Conservation (phyloP, 2,329 filamentous ascomycete genomes). For the Trichoderma koningii region DNA sequence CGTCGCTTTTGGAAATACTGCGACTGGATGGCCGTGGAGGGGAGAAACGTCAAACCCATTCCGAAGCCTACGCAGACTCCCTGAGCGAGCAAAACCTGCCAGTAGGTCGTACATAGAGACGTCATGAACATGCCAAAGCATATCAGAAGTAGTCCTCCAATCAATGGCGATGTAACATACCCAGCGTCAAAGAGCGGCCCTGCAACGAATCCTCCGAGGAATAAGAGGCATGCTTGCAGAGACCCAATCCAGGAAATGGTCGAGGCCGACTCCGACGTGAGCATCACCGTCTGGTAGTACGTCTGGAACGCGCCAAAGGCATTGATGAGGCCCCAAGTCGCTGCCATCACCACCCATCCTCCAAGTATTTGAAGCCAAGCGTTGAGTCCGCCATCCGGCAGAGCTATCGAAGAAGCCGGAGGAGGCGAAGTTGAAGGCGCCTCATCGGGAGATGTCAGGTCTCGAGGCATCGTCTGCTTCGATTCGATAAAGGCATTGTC, state of each 20-base stretch:
- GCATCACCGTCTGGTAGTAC: slow-evolving; percentile 49
- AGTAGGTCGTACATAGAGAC: neutral
- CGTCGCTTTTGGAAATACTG: slow-evolving; percentile 39
- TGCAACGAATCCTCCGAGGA: slow-evolving; percentile 36
- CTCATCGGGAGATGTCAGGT: neutral
- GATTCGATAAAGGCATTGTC: neutral
- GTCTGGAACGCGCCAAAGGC: slow-evolving; percentile 58
- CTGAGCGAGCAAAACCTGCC: slow-evolving; percentile 6
- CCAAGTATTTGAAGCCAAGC: slow-evolving; percentile 7
- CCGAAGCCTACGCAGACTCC: slow-evolving; percentile 6
- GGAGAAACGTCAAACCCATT: slow-evolving; percentile 31
- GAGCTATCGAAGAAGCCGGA: neutral
- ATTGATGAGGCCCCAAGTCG: slow-evolving; percentile 50
- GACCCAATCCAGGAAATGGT: slow-evolving; percentile 48
- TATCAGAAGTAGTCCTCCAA: neutral
- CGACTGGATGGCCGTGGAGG: slow-evolving; percentile 39
- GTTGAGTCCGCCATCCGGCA: neutral
- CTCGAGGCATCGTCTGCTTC: neutral
- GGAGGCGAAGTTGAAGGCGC: neutral
- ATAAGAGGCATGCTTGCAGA: slow-evolving; percentile 49
- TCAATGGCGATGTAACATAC: slow-evolving; percentile 45
- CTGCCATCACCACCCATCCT: neutral
- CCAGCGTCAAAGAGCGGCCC: slow-evolving; percentile 54
- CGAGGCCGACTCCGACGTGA: slow-evolving; percentile 36
- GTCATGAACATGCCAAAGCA: slow-evolving; percentile 10